phyloP scores from a whole-genome alignment of 2,329 filamentous ascomycete species.

The Periconia sp. region DNA sequence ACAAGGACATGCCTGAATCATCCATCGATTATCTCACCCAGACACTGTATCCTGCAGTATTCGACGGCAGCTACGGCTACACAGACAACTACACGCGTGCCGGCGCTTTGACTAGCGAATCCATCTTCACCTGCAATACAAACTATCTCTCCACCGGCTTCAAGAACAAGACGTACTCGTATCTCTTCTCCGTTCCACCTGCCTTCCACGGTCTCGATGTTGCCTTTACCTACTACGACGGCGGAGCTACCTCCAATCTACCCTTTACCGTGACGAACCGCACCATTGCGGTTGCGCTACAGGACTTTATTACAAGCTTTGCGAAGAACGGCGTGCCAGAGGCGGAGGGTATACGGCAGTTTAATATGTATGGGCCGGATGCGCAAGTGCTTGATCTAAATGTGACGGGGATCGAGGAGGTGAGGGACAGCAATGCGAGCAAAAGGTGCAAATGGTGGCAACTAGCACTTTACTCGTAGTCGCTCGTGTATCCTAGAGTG shows the following conservation, averaged over 20 bases:
- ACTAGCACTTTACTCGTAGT: constrained; percentile 49
- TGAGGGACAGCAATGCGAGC: constrained; percentile 55
- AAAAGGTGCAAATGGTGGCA: constrained; percentile 62
- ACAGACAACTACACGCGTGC: constrained; percentile 52
- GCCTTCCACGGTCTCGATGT: constrained; percentile 61
- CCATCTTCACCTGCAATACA: constrained; percentile 59
- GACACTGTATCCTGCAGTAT: constrained; percentile 58
- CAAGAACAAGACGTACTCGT: constrained; percentile 56
- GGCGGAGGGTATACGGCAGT: constrained; percentile 48
- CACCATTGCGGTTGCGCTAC: constrained; percentile 51
- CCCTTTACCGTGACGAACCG: constrained; percentile 31
- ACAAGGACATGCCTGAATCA: constrained; percentile 38
- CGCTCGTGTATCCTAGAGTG: neutral
- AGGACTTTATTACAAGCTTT: constrained; percentile 55
- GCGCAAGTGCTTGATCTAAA: constrained; percentile 54
- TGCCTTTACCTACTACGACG: constrained; percentile 60
- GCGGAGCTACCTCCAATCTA: constrained; percentile 21
- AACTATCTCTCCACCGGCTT: constrained; percentile 57
- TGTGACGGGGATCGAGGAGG: constrained; percentile 47
- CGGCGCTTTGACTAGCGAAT: constrained; percentile 51
- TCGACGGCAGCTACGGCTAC: constrained; percentile 56
- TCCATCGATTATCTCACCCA: constrained; percentile 50
- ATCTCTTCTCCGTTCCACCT: constrained; percentile 60
- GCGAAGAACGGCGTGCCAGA: constrained; percentile 48
- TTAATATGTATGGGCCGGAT: constrained; percentile 55